Base-by-base conservation (phyloP, 2,329 filamentous ascomycete species). In the Monilinia laxa region DNA sequence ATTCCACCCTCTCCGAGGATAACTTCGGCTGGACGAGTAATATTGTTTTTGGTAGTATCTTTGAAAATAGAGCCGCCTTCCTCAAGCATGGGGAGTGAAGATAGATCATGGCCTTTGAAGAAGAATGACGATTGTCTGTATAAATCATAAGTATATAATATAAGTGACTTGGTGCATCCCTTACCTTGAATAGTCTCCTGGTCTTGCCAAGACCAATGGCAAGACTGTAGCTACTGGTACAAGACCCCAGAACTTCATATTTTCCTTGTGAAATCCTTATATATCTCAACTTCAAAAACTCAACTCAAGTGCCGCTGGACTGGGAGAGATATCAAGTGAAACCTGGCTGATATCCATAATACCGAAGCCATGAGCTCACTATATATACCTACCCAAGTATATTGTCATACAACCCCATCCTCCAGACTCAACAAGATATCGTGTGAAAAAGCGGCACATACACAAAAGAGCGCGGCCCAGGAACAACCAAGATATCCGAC, bases 1-100 rank as follows among this genome's bases (percentile, higher is more conserved):
- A 90, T 84, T 12, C 89, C 89, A 25, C 81, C 84, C 31, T 80
- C 79, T 1, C 80, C 83, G 6, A 91, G 79, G 58, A 91, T 91
- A 1, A 78, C 81, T 73, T 91, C 89, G 1, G 90, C 80, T 0
- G 84, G 78, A 40, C 78, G 69, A 1, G 78, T 80, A 28, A 65
- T 64, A 65, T 81, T 80, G 60, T 75, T 63, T 18, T 67, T 62
- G 4, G 49, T 25, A 1, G 76, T 77, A 62, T 80, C 79, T 69
- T 77, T 77, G 72, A 75, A 81, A 16, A 76, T 72, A 5, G 70
- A 74, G 5, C 78, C 78, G 5, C 72, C 74, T 38, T 77, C 73
- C 71, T 79, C 77, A 18, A 76, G 66, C 53, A 76, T 77, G 53
- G 74, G 73, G 11, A 80, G 69, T 0, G 78, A 80, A 23, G 76